Evolutionary conservation across 208 protist genomes (phyloP).

Genomic region (Vickermania spadyakhi): DNA sequence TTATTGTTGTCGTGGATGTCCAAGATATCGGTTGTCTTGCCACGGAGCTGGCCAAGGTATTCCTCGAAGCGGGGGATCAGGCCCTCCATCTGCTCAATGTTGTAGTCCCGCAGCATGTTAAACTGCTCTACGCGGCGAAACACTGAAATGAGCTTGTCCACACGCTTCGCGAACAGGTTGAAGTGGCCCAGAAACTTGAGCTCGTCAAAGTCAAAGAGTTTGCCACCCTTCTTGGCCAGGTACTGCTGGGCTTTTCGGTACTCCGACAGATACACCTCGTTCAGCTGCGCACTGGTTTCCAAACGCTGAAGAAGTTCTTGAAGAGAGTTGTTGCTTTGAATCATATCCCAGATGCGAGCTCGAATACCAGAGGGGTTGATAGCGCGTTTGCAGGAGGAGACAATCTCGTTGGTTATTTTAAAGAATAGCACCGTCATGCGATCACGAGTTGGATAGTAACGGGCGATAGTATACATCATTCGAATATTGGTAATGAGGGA

Average conservation of each 20-base stretch:
- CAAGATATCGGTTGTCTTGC: conserved; percentile 92
- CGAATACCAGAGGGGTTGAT: conserved; percentile 86
- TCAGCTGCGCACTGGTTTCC: conserved; percentile 84
- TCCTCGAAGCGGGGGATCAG: conserved; percentile 91
- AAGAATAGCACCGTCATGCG: conserved; percentile 96
- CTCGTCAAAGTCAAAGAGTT: conserved; percentile 93
- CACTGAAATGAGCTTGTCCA: conserved; percentile 95
- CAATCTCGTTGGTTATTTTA: conserved; percentile 97
- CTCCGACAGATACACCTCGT: conserved; percentile 90
- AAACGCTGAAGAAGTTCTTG: conserved; percentile 76
- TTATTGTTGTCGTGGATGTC: conserved; percentile 91
- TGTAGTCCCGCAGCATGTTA: conserved; percentile 82
- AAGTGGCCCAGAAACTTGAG: conserved; percentile 96
- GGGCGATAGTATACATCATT: conserved; percentile 96
- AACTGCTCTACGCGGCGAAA: conserved; percentile 96
- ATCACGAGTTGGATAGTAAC: conserved; percentile 92
- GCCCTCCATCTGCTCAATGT: conserved; percentile 93
- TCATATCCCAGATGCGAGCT: conserved; percentile 89
- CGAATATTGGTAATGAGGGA: conserved; percentile 94
- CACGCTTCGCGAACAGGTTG: conserved; percentile 95
- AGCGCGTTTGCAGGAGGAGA: conserved; percentile 88
- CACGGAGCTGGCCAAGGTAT: conserved; percentile 85
- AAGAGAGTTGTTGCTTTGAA: conserved; percentile 54
- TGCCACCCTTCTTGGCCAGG: conserved; percentile 56
- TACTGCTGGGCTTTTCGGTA: conserved; percentile 88